Percentiles rank a stretch among this genome's conserved stretches.
These are phyloP conservation scores for Trapa incisa DNA, from an alignment of 345 rosid genomes.

Conservation along the genomic window DNA sequence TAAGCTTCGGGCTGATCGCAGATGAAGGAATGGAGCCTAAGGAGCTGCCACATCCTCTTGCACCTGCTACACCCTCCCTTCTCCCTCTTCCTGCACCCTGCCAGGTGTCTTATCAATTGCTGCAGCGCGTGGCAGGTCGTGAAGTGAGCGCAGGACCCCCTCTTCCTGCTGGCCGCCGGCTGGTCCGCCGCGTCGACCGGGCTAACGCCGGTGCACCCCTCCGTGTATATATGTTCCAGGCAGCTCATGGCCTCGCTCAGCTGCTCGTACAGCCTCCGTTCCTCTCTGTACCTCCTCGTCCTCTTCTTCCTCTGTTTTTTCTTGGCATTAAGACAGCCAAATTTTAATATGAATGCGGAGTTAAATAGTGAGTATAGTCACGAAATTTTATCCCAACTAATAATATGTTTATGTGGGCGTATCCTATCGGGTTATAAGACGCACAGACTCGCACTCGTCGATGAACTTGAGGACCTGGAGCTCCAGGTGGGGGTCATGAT, in stretches of 20 bases:
- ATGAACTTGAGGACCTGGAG: constrained; percentile 75
- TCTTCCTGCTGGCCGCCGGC: background rate
- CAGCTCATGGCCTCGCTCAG: constrained; percentile 80
- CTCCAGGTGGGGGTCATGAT: constrained; percentile 62
- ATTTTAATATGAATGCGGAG: background rate
- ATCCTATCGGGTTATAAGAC: background rate
- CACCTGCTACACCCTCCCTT: constrained; percentile 62
- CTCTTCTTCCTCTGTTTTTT: constrained; percentile 58
- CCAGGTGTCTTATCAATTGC: constrained; percentile 58
- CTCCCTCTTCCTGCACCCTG: constrained; percentile 41
- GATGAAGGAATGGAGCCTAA: constrained; percentile 62
- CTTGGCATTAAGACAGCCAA: too few species aligned
- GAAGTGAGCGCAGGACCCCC: constrained; percentile 31
- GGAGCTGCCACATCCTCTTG: constrained; percentile 80
- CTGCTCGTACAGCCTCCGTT: constrained; percentile 47
- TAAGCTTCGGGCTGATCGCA: constrained; percentile 42
- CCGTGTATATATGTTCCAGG: constrained; percentile 73
- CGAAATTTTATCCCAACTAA: too few species aligned
- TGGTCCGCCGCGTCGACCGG: constrained; percentile 31
- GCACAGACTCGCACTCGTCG: constrained; percentile 60
- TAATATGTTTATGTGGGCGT: too few species aligned
- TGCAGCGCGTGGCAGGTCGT: constrained; percentile 67
- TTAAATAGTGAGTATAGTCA: too few species aligned
- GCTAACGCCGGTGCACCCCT: constrained; percentile 70
- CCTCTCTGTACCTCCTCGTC: constrained; percentile 31